Base-by-base conservation (phyloP, 495 filamentous ascomycete genomes). In the Tricharina praecox region DNA sequence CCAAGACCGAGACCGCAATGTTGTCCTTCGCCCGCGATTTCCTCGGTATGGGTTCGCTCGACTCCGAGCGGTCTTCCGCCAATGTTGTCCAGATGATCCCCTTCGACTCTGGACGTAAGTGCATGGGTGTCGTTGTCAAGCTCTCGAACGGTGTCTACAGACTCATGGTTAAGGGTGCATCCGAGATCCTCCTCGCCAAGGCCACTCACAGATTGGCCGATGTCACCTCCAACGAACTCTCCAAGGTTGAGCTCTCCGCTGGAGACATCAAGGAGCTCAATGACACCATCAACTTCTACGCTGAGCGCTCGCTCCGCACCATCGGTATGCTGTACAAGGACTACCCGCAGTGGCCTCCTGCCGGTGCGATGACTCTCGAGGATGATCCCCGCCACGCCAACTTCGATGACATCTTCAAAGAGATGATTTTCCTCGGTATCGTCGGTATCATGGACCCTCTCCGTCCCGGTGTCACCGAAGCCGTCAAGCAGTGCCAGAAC, bases 401-500 rank as follows among this genome's bases (percentile, higher is more conserved):
- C 2, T 94, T 96, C 54, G 82, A 90, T 34, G 73, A 80, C 37
- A 65, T 94, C 11, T 84, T 84, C 62, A 75, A 74, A 46, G 70
- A 81, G 42, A 86, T 92, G 85, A 67, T 72, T 18, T 75, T 90
- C 37, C 54, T 88, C 41, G 78, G 82, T 13, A 64, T 92, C 53
- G 81, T 90, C 42, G 85, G 85, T 55, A 90, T 93, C 50, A 83
- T 87, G 63, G 85, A 93, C 64, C 85, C 85, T 15, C 72, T 93
- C 23, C 82, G 85, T 43, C 74, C 76, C 2, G 85, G 85, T 52
- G 85, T 93, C 18, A 69, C 73, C 10, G 70, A 80, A 30, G 84
- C 85, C 24, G 85, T 93, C 33, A 65, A 66, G 45, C 70, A 72
- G 52, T 88, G 82, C 55, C 76, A 83, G 52, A 69, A 68, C 25